phyloP scores from a whole-genome alignment of 2,329 filamentous ascomycete species.

The Botrytis galanthina region DNA sequence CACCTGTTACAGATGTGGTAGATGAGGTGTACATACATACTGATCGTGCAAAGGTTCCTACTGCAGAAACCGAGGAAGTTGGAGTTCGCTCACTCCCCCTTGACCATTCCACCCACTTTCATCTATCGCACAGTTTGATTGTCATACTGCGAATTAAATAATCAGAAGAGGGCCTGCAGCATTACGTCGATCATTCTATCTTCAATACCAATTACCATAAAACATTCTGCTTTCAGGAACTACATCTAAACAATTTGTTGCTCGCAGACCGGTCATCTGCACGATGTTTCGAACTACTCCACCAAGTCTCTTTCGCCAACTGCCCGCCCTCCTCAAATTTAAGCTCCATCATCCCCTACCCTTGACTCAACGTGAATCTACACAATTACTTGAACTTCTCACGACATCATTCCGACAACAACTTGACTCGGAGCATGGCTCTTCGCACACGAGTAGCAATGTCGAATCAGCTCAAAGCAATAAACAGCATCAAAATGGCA shows the following conservation, averaged over 20 bases:
- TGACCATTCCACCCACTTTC: background rate
- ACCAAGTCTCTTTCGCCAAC: conserved; percentile 46
- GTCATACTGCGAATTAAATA: background rate
- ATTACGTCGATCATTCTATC: background rate
- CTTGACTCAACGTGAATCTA: conserved; percentile 55
- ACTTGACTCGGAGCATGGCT: conserved; percentile 54
- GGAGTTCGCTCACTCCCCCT: background rate
- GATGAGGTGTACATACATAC: conserved; percentile 14
- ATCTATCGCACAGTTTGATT: background rate
- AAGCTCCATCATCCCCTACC: conserved; percentile 53
- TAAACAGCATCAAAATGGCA: conserved; percentile 17
- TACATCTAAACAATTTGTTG: conserved; percentile 47
- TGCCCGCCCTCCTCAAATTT: conserved; percentile 42
- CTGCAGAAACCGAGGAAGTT: background rate
- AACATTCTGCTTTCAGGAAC: conserved; percentile 41
- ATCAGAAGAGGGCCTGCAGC: background rate
- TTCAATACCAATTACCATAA: background rate
- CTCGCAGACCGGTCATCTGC: background rate
- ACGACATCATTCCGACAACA: conserved; percentile 62
- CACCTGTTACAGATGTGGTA: background rate
- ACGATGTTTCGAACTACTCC: conserved; percentile 52
- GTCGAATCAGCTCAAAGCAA: background rate
- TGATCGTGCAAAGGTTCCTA: background rate
- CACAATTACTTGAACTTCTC: conserved; percentile 57
- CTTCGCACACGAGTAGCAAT: conserved; percentile 35